Evolutionary conservation across 495 filamentous ascomycete genomes (phyloP).

Genomic region (Neurospora intermedia): DNA sequence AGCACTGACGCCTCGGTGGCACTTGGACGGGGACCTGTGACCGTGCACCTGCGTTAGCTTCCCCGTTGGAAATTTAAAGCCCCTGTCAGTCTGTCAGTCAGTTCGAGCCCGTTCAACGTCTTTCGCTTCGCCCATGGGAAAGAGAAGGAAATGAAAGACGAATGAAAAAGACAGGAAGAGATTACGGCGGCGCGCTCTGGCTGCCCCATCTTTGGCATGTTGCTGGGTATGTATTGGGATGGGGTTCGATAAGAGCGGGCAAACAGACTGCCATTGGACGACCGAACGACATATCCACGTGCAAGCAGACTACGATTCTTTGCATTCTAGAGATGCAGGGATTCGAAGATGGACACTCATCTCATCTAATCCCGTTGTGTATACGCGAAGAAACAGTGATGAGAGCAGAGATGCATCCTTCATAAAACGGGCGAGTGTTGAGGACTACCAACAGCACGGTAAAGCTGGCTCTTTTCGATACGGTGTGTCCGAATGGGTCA

Average conservation of each 20-base stretch:
- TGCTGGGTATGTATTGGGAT: background rate
- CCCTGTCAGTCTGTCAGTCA: background rate
- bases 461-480: background rate
- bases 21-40: background rate
- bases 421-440: background rate
- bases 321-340: background rate
- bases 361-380: background rate
- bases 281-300: background rate
- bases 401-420: background rate
- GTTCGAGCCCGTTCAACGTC: background rate
- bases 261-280: background rate
- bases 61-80: background rate
- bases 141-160: background rate
- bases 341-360: background rate
- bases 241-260: background rate
- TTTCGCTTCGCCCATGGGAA: background rate
- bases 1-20: background rate
- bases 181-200: background rate
- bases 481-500: background rate
- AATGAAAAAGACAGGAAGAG: background rate
- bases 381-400: background rate
- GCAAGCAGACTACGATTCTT: background rate
- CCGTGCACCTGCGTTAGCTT: background rate
- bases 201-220: background rate
- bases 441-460: background rate